phyloP scores from a whole-genome alignment of 2,329 filamentous ascomycete species.

The Sarocladium strictum region DNA sequence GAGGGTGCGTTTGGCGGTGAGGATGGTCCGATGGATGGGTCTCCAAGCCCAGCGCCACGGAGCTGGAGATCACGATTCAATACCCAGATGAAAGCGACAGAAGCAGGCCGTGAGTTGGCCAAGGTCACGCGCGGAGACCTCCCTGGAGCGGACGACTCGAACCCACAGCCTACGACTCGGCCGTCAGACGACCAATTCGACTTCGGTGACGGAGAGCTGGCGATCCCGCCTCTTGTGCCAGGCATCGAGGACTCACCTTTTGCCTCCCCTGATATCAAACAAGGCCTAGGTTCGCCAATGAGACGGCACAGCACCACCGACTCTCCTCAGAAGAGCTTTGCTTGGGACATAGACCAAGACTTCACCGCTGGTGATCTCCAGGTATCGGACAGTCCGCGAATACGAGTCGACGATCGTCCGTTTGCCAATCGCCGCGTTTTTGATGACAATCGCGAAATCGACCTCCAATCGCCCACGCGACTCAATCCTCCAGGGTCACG shows the following conservation, averaged over 20 bases:
- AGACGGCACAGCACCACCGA: slow-evolving; percentile 5
- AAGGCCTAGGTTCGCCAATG: not conserved
- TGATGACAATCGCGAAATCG: slow-evolving; percentile 23
- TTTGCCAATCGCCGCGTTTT: slow-evolving; percentile 29
- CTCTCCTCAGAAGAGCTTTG: slow-evolving; percentile 47
- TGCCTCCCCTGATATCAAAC: slow-evolving; percentile 24
- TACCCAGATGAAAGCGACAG: not conserved
- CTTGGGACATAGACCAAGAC: slow-evolving; percentile 51
- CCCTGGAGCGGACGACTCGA: not conserved
- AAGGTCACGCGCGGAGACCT: slow-evolving; percentile 7
- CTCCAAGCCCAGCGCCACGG: slow-evolving; percentile 46
- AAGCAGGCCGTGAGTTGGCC: slow-evolving; percentile 5
- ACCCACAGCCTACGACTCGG: not conserved
- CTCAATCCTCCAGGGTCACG: slow-evolving; percentile 23
- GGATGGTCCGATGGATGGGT: slow-evolving; percentile 30
- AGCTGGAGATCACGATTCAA: slow-evolving; percentile 31
- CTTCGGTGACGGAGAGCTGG: slow-evolving; percentile 16
- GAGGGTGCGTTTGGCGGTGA: slow-evolving; percentile 12
- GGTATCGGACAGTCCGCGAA: slow-evolving; percentile 49
- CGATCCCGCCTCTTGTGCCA: slow-evolving; percentile 31
- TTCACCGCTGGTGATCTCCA: slow-evolving; percentile 52
- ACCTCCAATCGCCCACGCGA: slow-evolving; percentile 22
- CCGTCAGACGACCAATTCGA: slow-evolving; percentile 18
- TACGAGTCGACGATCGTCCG: slow-evolving; percentile 31
- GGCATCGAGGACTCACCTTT: slow-evolving; percentile 32